Conservation (phyloP, 2,329 filamentous ascomycete species). For the Beauveria varroae region DNA sequence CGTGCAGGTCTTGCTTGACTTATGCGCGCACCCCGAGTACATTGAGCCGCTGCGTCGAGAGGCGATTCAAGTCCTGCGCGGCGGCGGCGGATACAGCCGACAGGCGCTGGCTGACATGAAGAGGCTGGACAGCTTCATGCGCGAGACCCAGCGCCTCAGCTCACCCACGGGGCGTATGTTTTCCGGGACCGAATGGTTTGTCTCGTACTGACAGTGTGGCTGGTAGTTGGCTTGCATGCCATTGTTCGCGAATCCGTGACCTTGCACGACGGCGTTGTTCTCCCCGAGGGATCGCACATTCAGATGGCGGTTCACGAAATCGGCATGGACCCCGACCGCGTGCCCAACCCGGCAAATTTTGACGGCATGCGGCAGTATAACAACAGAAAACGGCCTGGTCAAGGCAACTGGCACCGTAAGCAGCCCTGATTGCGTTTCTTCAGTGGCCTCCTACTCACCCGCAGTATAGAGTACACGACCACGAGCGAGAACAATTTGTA, state of each 20-base stretch:
- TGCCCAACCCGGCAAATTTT: neutral
- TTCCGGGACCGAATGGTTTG: too few species aligned
- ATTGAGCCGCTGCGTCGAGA: constrained; percentile 34
- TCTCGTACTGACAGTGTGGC: neutral
- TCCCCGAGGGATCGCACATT: constrained; percentile 2
- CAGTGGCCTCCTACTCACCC: neutral
- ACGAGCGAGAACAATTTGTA: constrained; percentile 3
- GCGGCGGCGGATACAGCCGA: constrained; percentile 26
- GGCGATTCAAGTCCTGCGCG: constrained; percentile 25
- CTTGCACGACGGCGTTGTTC: neutral
- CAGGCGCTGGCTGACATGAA: constrained; percentile 29
- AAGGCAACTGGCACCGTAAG: constrained; percentile 5
- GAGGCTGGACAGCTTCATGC: constrained; percentile 34
- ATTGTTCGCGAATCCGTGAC: neutral
- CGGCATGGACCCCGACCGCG: constrained; percentile 1
- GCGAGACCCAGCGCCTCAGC: constrained; percentile 28
- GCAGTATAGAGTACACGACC: neutral
- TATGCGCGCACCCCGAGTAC: constrained; percentile 31
- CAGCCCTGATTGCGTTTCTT: neutral
- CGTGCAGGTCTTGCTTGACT: constrained; percentile 29
- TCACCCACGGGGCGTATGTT: constrained; percentile 6
- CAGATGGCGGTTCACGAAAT: constrained; percentile 3
- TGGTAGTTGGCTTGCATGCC: constrained; percentile 1
- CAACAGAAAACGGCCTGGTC: neutral
- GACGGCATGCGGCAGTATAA: constrained; percentile 4